Percentiles rank a stretch among this genome's conserved stretches.
These are phyloP conservation scores for Oemleria cerasiformis DNA, from an alignment of 306 rosid species.

Conservation along the genomic window DNA sequence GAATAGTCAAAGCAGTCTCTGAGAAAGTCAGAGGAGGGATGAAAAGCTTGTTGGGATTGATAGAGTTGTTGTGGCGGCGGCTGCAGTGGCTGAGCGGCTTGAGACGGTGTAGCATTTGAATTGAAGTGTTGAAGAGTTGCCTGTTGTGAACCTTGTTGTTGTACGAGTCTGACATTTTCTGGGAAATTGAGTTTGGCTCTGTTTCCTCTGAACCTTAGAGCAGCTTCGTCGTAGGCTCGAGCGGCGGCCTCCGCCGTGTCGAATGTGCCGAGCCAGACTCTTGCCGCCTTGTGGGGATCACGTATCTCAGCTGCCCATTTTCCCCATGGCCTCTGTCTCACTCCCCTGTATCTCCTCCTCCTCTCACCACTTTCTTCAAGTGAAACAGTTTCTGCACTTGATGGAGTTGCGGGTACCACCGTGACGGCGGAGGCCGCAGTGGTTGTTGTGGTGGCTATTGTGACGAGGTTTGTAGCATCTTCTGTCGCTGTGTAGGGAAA, in stretches of 20 bases:
- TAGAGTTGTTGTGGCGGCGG: slow-evolving; percentile 17
- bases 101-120: slow-evolving; percentile 2
- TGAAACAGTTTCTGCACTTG: slow-evolving; percentile 24
- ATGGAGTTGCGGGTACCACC: slow-evolving; percentile 3
- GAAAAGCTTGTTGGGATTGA: slow-evolving; percentile 13
- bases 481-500: slow-evolving; percentile 31
- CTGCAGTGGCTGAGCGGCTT: slow-evolving; percentile 7
- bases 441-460: not conserved
- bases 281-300: slow-evolving; percentile 89
- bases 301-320: slow-evolving; percentile 99
- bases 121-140: not conserved
- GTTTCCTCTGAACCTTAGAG: slow-evolving; percentile 86
- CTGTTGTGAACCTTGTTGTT: slow-evolving; percentile 11
- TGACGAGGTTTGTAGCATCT: slow-evolving; percentile 23
- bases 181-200: slow-evolving; percentile 96
- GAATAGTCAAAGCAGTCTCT: slow-evolving; percentile 68
- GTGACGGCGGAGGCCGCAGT: not conserved
- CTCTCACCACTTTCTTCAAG: slow-evolving; percentile 56
- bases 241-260: slow-evolving; percentile 98
- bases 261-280: slow-evolving; percentile 98
- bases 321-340: slow-evolving; percentile 96
- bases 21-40: slow-evolving; percentile 28
- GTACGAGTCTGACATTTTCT: slow-evolving; percentile 56
- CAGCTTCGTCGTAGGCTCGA: slow-evolving; percentile 90
- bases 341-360: slow-evolving; percentile 82